A percentile compares a stretch with the other conserved stretches of the same genome.
Evolutionary conservation across 2,329 filamentous ascomycete genomes (phyloP).

Genomic region (Exophiala oligosperma): DNA sequence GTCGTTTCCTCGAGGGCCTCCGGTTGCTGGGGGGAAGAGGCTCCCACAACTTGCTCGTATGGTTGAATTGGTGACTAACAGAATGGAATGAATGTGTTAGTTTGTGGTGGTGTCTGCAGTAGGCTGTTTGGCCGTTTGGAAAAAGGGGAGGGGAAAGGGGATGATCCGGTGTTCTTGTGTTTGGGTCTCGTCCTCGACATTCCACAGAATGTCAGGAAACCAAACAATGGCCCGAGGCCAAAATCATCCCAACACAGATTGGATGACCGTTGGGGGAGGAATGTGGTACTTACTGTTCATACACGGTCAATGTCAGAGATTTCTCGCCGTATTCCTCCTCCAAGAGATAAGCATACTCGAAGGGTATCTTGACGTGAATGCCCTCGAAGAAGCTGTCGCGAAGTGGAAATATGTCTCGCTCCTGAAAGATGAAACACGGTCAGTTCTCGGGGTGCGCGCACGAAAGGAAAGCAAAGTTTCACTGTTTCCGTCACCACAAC

Average conservation of each 20-base stretch:
- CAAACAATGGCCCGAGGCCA: not conserved
- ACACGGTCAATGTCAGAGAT: constrained; percentile 49
- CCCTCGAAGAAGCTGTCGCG: constrained; percentile 56
- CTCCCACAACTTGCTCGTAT: constrained; percentile 27
- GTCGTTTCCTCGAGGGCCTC: not conserved
- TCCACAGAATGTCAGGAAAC: no score
- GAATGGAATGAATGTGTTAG: not conserved
- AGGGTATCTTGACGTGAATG: constrained; percentile 56
- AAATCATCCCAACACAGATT: not conserved
- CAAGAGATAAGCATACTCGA: constrained; percentile 55
- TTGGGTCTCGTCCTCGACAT: no score
- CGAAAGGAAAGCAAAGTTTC: no score
- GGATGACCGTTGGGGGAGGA: no score
- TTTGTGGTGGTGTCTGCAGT: not conserved
- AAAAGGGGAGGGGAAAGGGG: not conserved
- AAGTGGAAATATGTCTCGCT: constrained; percentile 58
- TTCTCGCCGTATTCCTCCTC: constrained; percentile 56
- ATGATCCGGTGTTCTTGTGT: no score
- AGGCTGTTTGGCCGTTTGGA: not conserved
- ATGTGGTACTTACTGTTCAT: constrained; percentile 38
- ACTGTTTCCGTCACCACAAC: no score
- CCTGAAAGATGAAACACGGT: constrained; percentile 26
- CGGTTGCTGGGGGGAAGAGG: constrained; percentile 4
- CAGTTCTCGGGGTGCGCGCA: not conserved
- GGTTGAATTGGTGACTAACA: constrained; percentile 25